phyloP scores from a whole-genome alignment of 2,329 filamentous ascomycete species.

The Cladophialophora yegresii region DNA sequence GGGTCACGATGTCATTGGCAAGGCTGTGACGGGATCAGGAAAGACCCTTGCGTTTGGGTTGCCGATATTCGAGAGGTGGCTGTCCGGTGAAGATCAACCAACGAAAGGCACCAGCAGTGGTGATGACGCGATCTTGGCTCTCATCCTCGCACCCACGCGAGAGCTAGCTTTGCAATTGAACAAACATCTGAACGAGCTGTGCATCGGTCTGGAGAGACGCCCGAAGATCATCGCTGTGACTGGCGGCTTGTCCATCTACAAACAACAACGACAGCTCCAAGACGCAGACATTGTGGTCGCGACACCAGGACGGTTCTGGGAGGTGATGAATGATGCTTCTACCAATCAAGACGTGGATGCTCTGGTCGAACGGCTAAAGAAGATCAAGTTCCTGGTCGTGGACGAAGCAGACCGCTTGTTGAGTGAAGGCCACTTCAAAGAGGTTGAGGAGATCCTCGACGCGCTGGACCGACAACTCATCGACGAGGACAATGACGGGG shows the following conservation, averaged over 20 bases:
- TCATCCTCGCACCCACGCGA: conserved; percentile 87
- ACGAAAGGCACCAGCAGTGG: conserved; percentile 34
- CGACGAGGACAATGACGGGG: conserved; percentile 53
- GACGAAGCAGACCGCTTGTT: conserved; percentile 93
- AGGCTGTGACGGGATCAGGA: conserved; percentile 92
- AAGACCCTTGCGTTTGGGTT: conserved; percentile 96
- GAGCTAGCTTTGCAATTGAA: conserved; percentile 91
- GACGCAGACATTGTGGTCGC: conserved; percentile 90
- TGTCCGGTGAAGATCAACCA: conserved; percentile 45
- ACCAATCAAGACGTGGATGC: conserved; percentile 47
- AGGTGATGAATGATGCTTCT: conserved; percentile 70
- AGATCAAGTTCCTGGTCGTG: conserved; percentile 79
- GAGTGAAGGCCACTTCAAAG: conserved; percentile 92
- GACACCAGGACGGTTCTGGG: conserved; percentile 91
- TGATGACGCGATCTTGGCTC: conserved; percentile 59
- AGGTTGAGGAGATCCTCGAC: conserved; percentile 82
- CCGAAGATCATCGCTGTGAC: conserved; percentile 79
- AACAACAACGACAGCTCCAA: conserved; percentile 82
- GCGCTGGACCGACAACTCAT: conserved; percentile 68
- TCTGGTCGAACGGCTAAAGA: conserved; percentile 68
- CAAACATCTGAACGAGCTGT: conserved; percentile 77
- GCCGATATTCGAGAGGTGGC: conserved; percentile 82
- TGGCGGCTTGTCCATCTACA: conserved; percentile 88
- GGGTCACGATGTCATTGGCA: conserved; percentile 90
- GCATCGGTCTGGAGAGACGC: conserved; percentile 63